These are phyloP conservation scores for Reticulascus tulasneorum DNA, from an alignment of 2,329 filamentous ascomycete genomes.

Conservation along the genomic window DNA sequence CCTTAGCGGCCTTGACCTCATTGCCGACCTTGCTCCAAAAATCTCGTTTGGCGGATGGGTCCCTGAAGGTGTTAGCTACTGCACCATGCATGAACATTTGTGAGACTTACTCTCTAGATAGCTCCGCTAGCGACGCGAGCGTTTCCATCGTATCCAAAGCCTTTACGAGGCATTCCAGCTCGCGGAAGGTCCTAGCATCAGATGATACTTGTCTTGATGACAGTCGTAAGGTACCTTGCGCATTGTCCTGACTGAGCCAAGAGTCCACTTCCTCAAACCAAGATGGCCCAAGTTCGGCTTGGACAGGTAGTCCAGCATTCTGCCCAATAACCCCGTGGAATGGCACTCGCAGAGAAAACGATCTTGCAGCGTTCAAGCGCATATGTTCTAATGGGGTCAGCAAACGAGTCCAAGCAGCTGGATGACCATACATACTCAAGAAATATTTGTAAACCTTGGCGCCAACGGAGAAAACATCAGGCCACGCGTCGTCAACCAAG, in stretches of 20 bases:
- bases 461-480: slow-evolving; percentile 64
- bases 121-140: slow-evolving; percentile 52
- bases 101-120: slow-evolving; percentile 46
- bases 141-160: slow-evolving; percentile 66
- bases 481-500: slow-evolving; percentile 68
- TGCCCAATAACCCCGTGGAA: slow-evolving; percentile 44
- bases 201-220: slow-evolving; percentile 40
- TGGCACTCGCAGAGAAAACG: slow-evolving; percentile 46
- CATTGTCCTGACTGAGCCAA: slow-evolving; percentile 33
- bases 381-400: slow-evolving; percentile 35
- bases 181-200: slow-evolving; percentile 60
- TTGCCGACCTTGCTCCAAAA: slow-evolving; percentile 53
- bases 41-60: slow-evolving; percentile 34
- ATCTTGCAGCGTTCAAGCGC: slow-evolving; percentile 51
- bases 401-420: slow-evolving; percentile 9
- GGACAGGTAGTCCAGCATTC: slow-evolving; percentile 32
- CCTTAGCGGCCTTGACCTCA: slow-evolving; percentile 51
- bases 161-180: slow-evolving; percentile 64
- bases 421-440: slow-evolving; percentile 60
- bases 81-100: neutral
- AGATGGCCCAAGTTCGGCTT: slow-evolving; percentile 25
- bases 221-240: slow-evolving; percentile 28
- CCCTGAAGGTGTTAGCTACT: slow-evolving; percentile 26
- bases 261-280: slow-evolving; percentile 37
- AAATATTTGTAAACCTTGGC: slow-evolving; percentile 78